phyloP scores from a whole-genome alignment of 441 rosid species.

The Populus tomentosa region DNA sequence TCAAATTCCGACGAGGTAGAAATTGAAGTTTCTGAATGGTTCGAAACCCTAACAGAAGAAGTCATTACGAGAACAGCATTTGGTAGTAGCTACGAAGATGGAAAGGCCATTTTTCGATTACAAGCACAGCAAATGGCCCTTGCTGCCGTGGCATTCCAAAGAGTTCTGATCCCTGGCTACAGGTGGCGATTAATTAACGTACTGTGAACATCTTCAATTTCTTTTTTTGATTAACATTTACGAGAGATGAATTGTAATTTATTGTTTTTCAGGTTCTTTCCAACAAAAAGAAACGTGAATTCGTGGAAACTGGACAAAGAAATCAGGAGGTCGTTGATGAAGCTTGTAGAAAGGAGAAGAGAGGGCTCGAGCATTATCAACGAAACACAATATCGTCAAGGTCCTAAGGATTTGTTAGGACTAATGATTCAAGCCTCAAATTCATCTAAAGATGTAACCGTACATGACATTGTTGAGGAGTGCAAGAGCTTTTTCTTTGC shows the following conservation, averaged over 20 bases:
- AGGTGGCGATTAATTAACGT: conserved; percentile 32
- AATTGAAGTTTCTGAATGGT: conserved; percentile 82
- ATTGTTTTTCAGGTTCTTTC: conserved; percentile 47
- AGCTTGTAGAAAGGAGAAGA: conserved; percentile 47
- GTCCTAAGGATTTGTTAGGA: conserved; percentile 70
- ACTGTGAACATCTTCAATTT: too few relatives aligned
- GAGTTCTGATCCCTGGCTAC: conserved; percentile 84
- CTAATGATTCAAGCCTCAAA: conserved; percentile 74
- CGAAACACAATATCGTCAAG: not conserved
- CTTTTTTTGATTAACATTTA: too few relatives aligned
- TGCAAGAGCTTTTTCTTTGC: conserved; percentile 98
- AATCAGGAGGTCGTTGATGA: conserved; percentile 56
- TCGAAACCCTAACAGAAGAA: conserved; percentile 76
- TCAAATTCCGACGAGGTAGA: conserved; percentile 50
- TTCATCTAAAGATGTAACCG: conserved; percentile 40
- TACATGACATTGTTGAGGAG: conserved; percentile 84
- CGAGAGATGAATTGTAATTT: too few relatives aligned
- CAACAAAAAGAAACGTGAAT: conserved; percentile 61
- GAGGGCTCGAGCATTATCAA: conserved; percentile 2
- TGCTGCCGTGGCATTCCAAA: conserved; percentile 76
- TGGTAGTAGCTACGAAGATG: conserved; percentile 83
- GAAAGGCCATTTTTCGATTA: conserved; percentile 64
- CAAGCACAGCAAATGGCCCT: conserved; percentile 80
- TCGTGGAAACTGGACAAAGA: conserved; percentile 82
- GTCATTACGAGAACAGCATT: conserved; percentile 75